A percentile compares a stretch with the other conserved stretches of the same genome.
These are phyloP conservation scores for Tetrapisispora pingtungensis DNA, from an alignment of 805 yeast species.

Conservation along the genomic window DNA sequence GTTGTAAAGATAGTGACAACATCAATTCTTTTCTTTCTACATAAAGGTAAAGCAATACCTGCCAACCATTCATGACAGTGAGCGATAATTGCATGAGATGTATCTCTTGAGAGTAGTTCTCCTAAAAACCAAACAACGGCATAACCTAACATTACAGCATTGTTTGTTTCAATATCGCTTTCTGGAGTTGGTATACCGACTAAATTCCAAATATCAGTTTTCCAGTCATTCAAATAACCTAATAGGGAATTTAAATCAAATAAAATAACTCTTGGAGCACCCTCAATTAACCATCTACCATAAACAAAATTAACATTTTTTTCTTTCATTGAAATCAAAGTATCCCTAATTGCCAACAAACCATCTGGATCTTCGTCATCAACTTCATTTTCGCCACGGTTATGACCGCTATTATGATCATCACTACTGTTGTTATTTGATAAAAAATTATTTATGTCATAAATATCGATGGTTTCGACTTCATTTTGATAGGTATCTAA, in stretches of 20 bases:
- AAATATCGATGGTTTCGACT: slow-evolving; percentile 63
- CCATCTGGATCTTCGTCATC: slow-evolving; percentile 13
- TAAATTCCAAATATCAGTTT: slow-evolving; percentile 78
- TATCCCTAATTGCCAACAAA: slow-evolving; percentile 23
- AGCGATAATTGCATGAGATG: slow-evolving; percentile 78
- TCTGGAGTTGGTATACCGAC: slow-evolving; percentile 93
- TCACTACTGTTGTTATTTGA: too few species aligned
- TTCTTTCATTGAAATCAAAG: slow-evolving; percentile 67
- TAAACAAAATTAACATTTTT: slow-evolving; percentile 78
- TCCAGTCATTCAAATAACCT: slow-evolving; percentile 79
- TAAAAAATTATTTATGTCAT: slow-evolving; percentile 32
- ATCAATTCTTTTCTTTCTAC: slow-evolving; percentile 84
- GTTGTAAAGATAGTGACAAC: slow-evolving; percentile 94
- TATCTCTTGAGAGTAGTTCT: slow-evolving; percentile 76
- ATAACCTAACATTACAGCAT: slow-evolving; percentile 87
- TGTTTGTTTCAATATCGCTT: slow-evolving; percentile 79
- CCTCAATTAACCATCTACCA: slow-evolving; percentile 96
- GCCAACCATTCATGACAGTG: slow-evolving; percentile 99
- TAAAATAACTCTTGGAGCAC: slow-evolving; percentile 86
- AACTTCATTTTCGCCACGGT: not conserved
- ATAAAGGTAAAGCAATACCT: slow-evolving; percentile 87
- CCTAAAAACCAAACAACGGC: slow-evolving; percentile 96
- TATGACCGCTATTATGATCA: not conserved
- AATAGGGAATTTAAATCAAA: slow-evolving; percentile 77
- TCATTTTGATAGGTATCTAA: slow-evolving; percentile 64